Base-by-base conservation (phyloP, 164 flowering plant species). In the Amborella trichopoda region DNA sequence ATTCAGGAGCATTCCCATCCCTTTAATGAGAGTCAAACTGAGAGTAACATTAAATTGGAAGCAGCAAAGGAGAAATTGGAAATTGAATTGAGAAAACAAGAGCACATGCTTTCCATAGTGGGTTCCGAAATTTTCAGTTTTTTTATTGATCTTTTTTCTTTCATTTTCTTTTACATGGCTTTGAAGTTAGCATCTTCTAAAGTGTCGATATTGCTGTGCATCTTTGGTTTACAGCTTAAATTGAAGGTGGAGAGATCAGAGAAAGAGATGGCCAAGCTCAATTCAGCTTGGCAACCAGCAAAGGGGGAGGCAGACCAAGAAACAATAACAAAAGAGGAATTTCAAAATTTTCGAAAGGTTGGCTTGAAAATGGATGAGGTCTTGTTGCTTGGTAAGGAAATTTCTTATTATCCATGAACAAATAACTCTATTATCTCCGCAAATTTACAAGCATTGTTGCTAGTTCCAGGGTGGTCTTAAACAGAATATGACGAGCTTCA, bases 301-400 rank as follows among this genome's bases (percentile, higher is more conserved):
- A 76, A 69, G 49, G 48, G 22, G 50, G 76, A 65, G 39, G 49
- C 48, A 28, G 98, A 90, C 61, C 65, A 41, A 49, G 98, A 86
- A 71, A 55, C 74, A 36, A 58, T 90, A 23, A 81, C 95, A 11
- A 66, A 68, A 49, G 98, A 90, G 64, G 98, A 90, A 63, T 77
- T 77, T 57, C 72, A 61, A 57, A 77, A 76, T 50, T 68, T 83
- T 14, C 49, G 68, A 37, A 72, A 71, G 68, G 70, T 83, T 10
- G 93, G 78, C 40, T 44, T 73, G 52, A 90, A 72, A 73, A 70
- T 72, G 75, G 59, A 54, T 16, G 63, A 70, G 52, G 48, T 49
- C 53, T 66, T 90, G 57, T 72, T 81, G 28, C 94, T 90, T 56
- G 97, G 97, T 86, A 60, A 68, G 68, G 34, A 45, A 54, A n/a